Evolutionary conservation across 768 basidiomycete species (phyloP).

Genomic region (Sarcodon aspratus): DNA sequence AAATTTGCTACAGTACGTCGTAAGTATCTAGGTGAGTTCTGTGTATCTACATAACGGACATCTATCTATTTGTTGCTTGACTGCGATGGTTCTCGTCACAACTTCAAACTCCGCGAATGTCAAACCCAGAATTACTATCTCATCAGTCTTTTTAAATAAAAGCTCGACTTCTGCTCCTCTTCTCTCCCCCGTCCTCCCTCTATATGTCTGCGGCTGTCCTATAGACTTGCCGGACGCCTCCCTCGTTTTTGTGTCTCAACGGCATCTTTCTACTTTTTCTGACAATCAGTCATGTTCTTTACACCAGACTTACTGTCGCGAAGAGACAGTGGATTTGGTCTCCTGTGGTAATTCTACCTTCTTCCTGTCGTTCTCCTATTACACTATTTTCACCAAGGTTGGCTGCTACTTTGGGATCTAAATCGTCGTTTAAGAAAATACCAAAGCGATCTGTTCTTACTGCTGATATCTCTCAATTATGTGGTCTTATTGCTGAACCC

Average conservation of each 20-base stretch:
- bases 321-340: slow-evolving; percentile 80
- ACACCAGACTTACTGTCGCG: slow-evolving; percentile 69
- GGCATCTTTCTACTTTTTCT: neutral
- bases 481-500: slow-evolving; percentile 73
- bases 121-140: too few relatives aligned
- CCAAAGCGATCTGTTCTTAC: slow-evolving; percentile 76
- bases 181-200: slow-evolving; percentile 3
- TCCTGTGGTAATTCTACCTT: slow-evolving; percentile 51
- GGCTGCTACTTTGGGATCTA: slow-evolving; percentile 82
- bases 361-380: neutral
- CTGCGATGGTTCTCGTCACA: too few relatives aligned
- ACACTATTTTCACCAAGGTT: slow-evolving; percentile 42
- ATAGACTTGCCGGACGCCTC: neutral
- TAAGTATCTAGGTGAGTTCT: slow-evolving; percentile 1
- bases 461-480: slow-evolving; percentile 75
- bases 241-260: neutral
- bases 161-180: slow-evolving; percentile 4
- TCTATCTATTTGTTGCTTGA: too few relatives aligned
- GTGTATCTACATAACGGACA: neutral
- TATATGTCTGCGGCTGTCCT: neutral
- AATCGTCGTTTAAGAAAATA: slow-evolving; percentile 76
- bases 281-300: slow-evolving; percentile 54
- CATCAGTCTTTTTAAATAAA: too few relatives aligned
- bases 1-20: neutral
- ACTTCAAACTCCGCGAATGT: neutral